Evolutionary conservation across 1,284 basidiomycete genomes (phyloP), one percentile per base, ranked within the genome.

Genomic region (Melampsora larici-populina): DNA sequence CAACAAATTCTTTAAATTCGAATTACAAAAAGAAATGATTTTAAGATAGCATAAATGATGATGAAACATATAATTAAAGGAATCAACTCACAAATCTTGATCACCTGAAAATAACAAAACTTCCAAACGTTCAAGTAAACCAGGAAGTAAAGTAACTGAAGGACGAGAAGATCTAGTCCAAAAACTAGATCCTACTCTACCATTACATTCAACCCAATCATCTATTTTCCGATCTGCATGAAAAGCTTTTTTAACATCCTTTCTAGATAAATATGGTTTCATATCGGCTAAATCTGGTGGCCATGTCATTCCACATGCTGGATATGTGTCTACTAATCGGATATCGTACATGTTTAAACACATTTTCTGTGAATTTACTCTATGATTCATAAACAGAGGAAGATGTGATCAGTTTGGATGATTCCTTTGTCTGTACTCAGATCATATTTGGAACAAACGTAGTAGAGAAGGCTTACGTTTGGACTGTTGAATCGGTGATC

Each of bases 261-360:
- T 81, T 17, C 92, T 93, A 33, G 88, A 88, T 17, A 99, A 88
- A 83, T 95, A 97, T 3, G 86, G 85, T 60, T 90, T 91, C 51
- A 97, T 87, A 66, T 90, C 89, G 11, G 86, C 84, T 31, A 99
- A 88, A 80, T 94, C 93, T n/a, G 90, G 90, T 4, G 96, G 96
- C 96, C 96, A 99, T 84, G 96, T 96, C 93, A 98, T 92, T 0
- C 96, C 96, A 84, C 96, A 99, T 2, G 89, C 90, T n/a, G 95
- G 95, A 65, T 84, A 86, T 17, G 87, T 87, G 83, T 99, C 97
- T 74, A 91, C 89, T 36, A 93, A 85, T 46, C 97, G 90, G 26
- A 98, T 89, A 82, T 99, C 97, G 82, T 99, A 99, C 64, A 98
- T 89, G 84, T 99, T 99, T 81, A 95, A 87, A 84, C 96, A 99